These are phyloP conservation scores for Ascochyta viciae-villosae DNA, from an alignment of 2,329 filamentous ascomycete species.

Conservation along the genomic window DNA sequence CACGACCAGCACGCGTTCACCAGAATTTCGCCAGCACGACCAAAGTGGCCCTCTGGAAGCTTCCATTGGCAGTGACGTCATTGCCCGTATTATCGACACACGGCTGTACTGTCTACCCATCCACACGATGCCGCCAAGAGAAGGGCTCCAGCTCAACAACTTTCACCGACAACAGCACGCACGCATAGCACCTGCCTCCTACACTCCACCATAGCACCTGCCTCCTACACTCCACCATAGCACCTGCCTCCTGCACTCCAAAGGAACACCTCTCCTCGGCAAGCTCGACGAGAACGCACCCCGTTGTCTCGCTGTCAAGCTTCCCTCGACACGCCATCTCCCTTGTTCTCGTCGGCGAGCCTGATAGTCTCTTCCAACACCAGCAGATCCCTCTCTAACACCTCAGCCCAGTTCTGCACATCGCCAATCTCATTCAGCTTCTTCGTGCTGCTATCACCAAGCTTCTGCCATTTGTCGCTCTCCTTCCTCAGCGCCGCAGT, in stretches of 20 bases:
- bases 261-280: neutral
- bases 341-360: slow-evolving; percentile 40
- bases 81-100: neutral
- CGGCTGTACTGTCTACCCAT: too few relatives aligned
- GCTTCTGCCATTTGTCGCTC: slow-evolving; percentile 68
- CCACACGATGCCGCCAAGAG: too few relatives aligned
- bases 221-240: too few relatives aligned
- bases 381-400: slow-evolving; percentile 63
- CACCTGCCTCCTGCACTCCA: neutral
- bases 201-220: neutral
- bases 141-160: too few relatives aligned
- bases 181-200: neutral
- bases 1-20: slow-evolving; percentile 17
- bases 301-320: neutral
- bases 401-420: slow-evolving; percentile 87
- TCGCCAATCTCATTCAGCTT: slow-evolving; percentile 80
- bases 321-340: slow-evolving; percentile 4
- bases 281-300: slow-evolving; percentile 28
- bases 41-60: slow-evolving; percentile 5
- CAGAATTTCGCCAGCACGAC: slow-evolving; percentile 2
- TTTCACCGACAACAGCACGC: too few relatives aligned
- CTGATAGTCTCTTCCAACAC: slow-evolving; percentile 52
- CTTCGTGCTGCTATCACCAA: slow-evolving; percentile 68
- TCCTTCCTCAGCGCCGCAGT: slow-evolving; percentile 68
- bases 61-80: slow-evolving; percentile 14